These are phyloP conservation scores for Gentiana dahurica DNA, from an alignment of 257 asterid species.

Conservation along the genomic window DNA sequence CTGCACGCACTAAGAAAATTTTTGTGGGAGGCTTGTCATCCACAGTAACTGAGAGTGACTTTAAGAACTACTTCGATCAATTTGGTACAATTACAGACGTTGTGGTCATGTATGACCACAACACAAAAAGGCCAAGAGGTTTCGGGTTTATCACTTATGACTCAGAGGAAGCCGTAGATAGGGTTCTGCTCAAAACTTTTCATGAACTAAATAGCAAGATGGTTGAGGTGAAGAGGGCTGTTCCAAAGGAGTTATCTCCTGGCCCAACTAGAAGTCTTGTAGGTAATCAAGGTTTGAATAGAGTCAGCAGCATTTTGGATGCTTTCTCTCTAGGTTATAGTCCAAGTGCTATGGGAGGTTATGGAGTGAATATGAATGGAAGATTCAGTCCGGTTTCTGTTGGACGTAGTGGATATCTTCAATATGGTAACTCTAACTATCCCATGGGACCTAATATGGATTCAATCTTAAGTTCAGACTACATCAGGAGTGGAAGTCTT, in stretches of 20 bases:
- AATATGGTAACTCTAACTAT: slow-evolving; percentile 38
- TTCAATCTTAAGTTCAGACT: slow-evolving; percentile 39
- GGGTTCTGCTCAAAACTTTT: slow-evolving; percentile 55
- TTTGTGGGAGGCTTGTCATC: slow-evolving; percentile 90
- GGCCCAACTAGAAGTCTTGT: slow-evolving; percentile 52
- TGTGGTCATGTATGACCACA: slow-evolving; percentile 92
- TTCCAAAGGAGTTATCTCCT: slow-evolving; percentile 70
- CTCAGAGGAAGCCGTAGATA: slow-evolving; percentile 76
- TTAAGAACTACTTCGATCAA: slow-evolving; percentile 76
- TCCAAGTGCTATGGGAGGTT: slow-evolving; percentile 32
- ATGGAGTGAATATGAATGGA: slow-evolving; percentile 46
- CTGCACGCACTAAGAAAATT: slow-evolving; percentile 65
- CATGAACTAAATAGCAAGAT: slow-evolving; percentile 78
- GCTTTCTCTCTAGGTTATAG: slow-evolving; percentile 39
- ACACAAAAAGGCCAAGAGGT: slow-evolving; percentile 95
- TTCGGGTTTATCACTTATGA: no score
- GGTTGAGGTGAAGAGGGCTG: slow-evolving; percentile 86
- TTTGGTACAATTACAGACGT: slow-evolving; percentile 73
- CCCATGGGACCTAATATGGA: slow-evolving; percentile 36
- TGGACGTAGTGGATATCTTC: slow-evolving; percentile 56
- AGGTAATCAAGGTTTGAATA: slow-evolving; percentile 36
- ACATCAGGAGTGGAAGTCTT: slow-evolving; percentile 34
- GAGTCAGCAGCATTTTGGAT: slow-evolving; percentile 37
- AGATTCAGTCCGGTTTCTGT: slow-evolving; percentile 49
- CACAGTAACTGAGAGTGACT: slow-evolving; percentile 66